These are phyloP conservation scores for Aspergillus heteromorphus DNA, from an alignment of 495 filamentous ascomycete genomes.

Conservation along the genomic window DNA sequence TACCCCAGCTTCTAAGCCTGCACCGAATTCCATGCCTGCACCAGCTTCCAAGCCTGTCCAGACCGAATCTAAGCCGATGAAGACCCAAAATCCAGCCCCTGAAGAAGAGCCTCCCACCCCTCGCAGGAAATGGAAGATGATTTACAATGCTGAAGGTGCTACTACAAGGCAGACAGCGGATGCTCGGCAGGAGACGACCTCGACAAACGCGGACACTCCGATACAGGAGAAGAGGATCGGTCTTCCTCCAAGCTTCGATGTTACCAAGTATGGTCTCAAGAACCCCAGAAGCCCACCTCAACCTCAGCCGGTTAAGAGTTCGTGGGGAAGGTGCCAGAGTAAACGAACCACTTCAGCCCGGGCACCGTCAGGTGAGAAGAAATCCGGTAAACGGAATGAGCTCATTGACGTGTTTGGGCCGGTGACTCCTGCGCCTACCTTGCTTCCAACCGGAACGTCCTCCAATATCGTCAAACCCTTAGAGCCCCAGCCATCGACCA, in stretches of 20 bases:
- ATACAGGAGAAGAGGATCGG: background rate
- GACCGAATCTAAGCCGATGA: background rate
- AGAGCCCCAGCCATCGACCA: background rate
- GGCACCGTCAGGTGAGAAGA: background rate
- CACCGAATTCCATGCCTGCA: no score
- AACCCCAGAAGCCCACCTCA: no score
- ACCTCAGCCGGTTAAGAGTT: background rate
- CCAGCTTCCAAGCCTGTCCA: background rate
- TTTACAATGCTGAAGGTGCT: constrained; percentile 2
- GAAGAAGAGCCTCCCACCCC: background rate
- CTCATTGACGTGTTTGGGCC: constrained; percentile 13
- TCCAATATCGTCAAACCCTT: background rate
- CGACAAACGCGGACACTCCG: no score
- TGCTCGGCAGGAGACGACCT: no score
- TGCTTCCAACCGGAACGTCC: background rate
- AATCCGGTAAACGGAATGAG: background rate
- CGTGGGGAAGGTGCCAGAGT: background rate
- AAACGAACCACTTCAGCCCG: background rate
- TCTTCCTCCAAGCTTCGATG: constrained; percentile 9
- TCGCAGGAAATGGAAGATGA: constrained; percentile 20
- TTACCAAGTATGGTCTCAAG: constrained; percentile 12
- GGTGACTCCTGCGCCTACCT: constrained; percentile 5
- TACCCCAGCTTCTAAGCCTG: background rate
- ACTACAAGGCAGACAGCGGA: background rate
- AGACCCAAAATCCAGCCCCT: background rate